Base-by-base conservation (phyloP, 495 filamentous ascomycete genomes). In the Polyplosphaeria fusca region DNA sequence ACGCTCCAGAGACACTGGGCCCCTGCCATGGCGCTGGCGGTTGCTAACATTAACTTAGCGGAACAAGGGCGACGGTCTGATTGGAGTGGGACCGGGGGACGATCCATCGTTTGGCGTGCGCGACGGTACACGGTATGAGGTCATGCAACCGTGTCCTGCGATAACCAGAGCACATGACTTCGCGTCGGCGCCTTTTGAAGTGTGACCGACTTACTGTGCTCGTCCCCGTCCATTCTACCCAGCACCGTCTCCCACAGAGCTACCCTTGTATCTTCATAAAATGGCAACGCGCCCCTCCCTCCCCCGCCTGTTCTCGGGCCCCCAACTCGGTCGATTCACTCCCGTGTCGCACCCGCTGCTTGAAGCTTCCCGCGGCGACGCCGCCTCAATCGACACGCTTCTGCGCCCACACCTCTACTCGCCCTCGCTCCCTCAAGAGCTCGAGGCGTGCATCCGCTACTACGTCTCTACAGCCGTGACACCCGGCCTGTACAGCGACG, bases 341-440 rank as follows among this genome's bases (percentile, higher is more conserved):
- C 7, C 7, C 7, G 7, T 35, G 7, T 35, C 30, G 7, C 49
- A 52, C 37, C 49, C 49, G 4, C 32, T 52, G 35, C 22, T 52
- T n/a, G 1, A 3, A 22, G 12, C 32, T 12, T 19, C 38, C 2
- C 49, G 49, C n/a, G 26, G 12, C 19, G n/a, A 22, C 7, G 35
- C 35, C 32, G 18, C 18, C 19, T 25, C 1, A 9, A 41, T 52
- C 37, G 49, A 52, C 37, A 40, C 49, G 14, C 49, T 52, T 5
- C 49, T 52, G n/a, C 49, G 24, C 5, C 25, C 51, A 4, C 26
- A 20, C 39, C 25, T 54, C 23, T 16, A 3, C n/a, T n/a, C 20
- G 1, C 51, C 3, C 2, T 4, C 22, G 24, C 27, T 54, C 23
- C 51, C 51, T 9, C 2, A 20, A 12, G 38, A 28, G 18, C 38